Base-by-base conservation (phyloP, 441 rosid species). In the Arabidopsis hybrid region DNA sequence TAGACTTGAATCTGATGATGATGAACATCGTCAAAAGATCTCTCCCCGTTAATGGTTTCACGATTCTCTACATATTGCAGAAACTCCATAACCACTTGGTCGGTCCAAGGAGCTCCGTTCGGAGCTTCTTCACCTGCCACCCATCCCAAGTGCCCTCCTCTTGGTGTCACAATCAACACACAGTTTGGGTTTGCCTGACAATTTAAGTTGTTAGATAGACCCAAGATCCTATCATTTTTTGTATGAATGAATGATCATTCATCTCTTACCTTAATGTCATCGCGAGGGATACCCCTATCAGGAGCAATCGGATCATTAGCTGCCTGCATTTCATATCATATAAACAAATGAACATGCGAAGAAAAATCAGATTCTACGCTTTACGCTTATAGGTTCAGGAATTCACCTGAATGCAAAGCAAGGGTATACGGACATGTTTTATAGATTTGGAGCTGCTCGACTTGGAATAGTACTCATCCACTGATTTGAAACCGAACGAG, bases 121-220 rank as follows among this genome's bases (percentile, higher is more conserved):
- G 93, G 96, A 65, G 91, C 89, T 74, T 81, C 91, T 11, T 57
- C 59, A 58, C 96, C 97, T 1, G 96, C 98, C 62, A 90, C 85
- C 97, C 98, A 93, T n/a, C 97, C 96, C 34, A 93, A 80, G 80
- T 90, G 98, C 35, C 96, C 97, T 17, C 97, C 97, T 78, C 80
- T 84, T 26, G 97, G 96, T 45, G 98, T 91, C 77, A 90, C 91
- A 56, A 89, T 81, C 73, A 93, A 70, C 87, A 93, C 46, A 67
- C 98, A 93, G 78, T 91, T 85, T 3, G 85, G 85, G 57, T 91
- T 93, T 64, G 72, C 89, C 98, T 89, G 84, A 26, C 18, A 72
- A 14, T n/a, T 58, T 57, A 8, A 57, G 8, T 3, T 77, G 67
- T 77, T 47, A 76, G 66, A 71, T 26, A 49, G n/a, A 65, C 35